Evolutionary conservation across 164 flowering plant species (phyloP).

Genomic region (Liquidambar formosana): DNA sequence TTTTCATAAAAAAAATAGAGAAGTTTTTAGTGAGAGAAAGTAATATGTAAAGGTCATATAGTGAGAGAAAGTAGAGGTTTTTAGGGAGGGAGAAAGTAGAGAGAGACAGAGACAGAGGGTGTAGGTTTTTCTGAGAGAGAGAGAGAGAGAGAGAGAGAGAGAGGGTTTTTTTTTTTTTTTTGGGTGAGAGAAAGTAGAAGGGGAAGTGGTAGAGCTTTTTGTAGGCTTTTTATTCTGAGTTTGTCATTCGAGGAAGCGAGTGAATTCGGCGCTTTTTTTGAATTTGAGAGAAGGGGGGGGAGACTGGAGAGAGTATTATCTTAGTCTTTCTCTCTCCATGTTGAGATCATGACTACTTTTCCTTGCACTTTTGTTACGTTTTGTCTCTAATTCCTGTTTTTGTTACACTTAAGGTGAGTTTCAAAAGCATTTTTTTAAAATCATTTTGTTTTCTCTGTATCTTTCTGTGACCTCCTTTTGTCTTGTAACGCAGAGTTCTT

Average conservation of each 20-base stretch:
- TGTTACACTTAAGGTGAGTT: background rate
- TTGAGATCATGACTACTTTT: slow-evolving; percentile 10
- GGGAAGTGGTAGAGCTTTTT: background rate
- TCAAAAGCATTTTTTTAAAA: background rate
- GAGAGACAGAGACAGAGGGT: background rate
- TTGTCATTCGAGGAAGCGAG: slow-evolving; percentile 10
- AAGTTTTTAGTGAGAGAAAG: background rate
- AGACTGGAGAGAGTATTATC: too few relatives aligned
- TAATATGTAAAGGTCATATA: too few relatives aligned
- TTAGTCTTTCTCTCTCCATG: background rate
- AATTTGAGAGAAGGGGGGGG: slow-evolving; percentile 34
- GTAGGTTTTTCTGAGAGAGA: background rate
- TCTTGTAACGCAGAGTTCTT: slow-evolving; percentile 56
- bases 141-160: background rate
- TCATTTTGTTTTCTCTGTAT: slow-evolving; percentile 27
- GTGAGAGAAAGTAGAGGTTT: background rate
- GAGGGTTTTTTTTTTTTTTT: background rate
- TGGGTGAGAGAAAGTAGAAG: background rate
- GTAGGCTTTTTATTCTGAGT: slow-evolving; percentile 11
- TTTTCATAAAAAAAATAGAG: background rate
- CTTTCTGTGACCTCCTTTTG: slow-evolving; percentile 56
- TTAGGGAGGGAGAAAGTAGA: background rate
- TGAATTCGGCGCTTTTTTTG: slow-evolving; percentile 29
- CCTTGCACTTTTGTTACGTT: background rate
- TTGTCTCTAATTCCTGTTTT: slow-evolving; percentile 23